Evolutionary conservation across 768 basidiomycete species (phyloP).

Genomic region (Clitopilus hobsonii): DNA sequence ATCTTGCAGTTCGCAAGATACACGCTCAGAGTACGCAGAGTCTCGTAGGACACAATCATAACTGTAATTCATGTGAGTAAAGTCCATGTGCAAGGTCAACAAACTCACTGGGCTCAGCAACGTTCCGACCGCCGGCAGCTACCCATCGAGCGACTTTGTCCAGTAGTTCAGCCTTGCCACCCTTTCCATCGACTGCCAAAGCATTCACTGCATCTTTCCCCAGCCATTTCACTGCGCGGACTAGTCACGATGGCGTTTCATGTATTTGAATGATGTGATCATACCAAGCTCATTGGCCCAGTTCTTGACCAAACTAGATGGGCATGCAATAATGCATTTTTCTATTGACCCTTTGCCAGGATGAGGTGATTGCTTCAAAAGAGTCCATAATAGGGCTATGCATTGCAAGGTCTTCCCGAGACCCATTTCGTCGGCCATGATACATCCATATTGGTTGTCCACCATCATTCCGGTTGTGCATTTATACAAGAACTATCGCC

Average conservation of each 20-base stretch:
- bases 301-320: constrained; percentile 93
- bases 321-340: constrained; percentile 97
- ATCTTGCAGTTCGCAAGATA: constrained; percentile 79
- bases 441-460: constrained; percentile 89
- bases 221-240: constrained; percentile 83
- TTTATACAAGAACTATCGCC: constrained; percentile 81
- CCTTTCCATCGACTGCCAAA: constrained; percentile 89
- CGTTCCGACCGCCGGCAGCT: constrained; percentile 79
- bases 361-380: constrained; percentile 91
- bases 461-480: constrained; percentile 93
- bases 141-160: constrained; percentile 87
- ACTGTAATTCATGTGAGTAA: constrained; percentile 40
- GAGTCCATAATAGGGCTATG: constrained; percentile 91
- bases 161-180: constrained; percentile 75
- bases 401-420: constrained; percentile 96
- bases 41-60: constrained; percentile 99
- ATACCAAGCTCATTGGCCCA: constrained; percentile 97
- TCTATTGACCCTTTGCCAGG: constrained; percentile 86
- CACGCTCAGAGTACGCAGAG: constrained; percentile 72
- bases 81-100: not conserved
- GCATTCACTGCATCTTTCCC: constrained; percentile 80
- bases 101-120: constrained; percentile 80
- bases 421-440: constrained; percentile 99
- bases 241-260: no score
- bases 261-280: no score